Conservation (phyloP, 805 yeast genomes). For the Metschnikowia lunata region DNA sequence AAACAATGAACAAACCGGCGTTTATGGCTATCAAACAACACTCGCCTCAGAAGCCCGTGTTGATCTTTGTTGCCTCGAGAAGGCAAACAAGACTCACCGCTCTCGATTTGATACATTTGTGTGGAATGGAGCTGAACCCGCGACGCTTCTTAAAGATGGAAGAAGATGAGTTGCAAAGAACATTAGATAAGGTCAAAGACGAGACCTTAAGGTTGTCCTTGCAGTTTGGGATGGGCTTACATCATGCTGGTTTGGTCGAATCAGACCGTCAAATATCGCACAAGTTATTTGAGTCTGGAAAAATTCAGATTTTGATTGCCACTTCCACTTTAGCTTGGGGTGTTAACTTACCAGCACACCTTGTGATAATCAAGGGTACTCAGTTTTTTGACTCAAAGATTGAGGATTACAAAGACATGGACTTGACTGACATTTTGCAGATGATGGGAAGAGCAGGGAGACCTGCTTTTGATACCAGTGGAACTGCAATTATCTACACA, state of each 20-base stretch:
- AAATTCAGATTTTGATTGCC: constrained; percentile 69
- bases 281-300: constrained; percentile 63
- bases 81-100: constrained; percentile 81
- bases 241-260: constrained; percentile 79
- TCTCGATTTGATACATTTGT: constrained; percentile 67
- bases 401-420: constrained; percentile 63
- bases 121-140: constrained; percentile 77
- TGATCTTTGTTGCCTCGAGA: constrained; percentile 81
- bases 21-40: constrained; percentile 90
- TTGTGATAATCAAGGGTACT: constrained; percentile 64
- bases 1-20: constrained; percentile 84
- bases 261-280: constrained; percentile 68
- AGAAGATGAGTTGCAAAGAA: constrained; percentile 55
- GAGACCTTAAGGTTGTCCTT: constrained; percentile 72
- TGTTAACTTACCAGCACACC: constrained; percentile 55
- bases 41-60: constrained; percentile 78
- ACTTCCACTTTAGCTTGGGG: constrained; percentile 86
- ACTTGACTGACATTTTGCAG: constrained; percentile 72
- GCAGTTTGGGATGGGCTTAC: constrained; percentile 71
- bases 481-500: constrained; percentile 65
- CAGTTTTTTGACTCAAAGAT: constrained; percentile 47
- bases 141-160: constrained; percentile 62
- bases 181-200: constrained; percentile 61
- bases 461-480: constrained; percentile 75
- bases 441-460: constrained; percentile 88